Percentiles rank a stretch among this genome's conserved stretches.
Evolutionary conservation across 768 basidiomycete species (phyloP).

Genomic region (Agrocybe praecox): DNA sequence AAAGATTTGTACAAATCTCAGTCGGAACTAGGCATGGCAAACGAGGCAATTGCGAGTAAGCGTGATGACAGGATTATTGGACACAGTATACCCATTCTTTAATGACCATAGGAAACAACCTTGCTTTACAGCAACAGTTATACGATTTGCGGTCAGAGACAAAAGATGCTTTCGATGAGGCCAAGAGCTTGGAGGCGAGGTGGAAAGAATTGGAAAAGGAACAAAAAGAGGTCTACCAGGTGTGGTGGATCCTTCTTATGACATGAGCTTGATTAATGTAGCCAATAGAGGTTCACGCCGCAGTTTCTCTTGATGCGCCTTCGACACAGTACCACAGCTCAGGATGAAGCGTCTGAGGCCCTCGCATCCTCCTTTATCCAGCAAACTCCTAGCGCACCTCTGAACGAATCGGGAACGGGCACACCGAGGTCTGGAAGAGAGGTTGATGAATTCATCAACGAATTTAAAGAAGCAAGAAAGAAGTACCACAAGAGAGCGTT

Average conservation of each 20-base stretch:
- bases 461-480: constrained; percentile 87
- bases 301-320: constrained; percentile 90
- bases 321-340: constrained; percentile 84
- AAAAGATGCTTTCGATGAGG: constrained; percentile 85
- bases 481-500: constrained; percentile 92
- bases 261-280: not conserved
- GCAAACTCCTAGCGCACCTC: constrained; percentile 41
- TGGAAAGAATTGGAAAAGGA: constrained; percentile 91
- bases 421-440: constrained; percentile 51
- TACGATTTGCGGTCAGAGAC: constrained; percentile 81
- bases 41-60: constrained; percentile 86
- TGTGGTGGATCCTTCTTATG: constrained; percentile 27
- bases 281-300: constrained; percentile 65
- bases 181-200: constrained; percentile 74
- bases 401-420: constrained; percentile 30
- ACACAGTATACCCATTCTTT: constrained; percentile 10
- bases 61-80: constrained; percentile 8
- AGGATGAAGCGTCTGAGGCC: constrained; percentile 88
- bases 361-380: constrained; percentile 85
- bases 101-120: constrained; percentile 61
- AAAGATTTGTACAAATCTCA: constrained; percentile 77
- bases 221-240: constrained; percentile 89
- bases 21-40: constrained; percentile 78
- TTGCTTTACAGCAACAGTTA: constrained; percentile 74
- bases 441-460: constrained; percentile 84